phyloP scores from a whole-genome alignment of 2,329 filamentous ascomycete species.

The Aotearoamyces nothofagi region DNA sequence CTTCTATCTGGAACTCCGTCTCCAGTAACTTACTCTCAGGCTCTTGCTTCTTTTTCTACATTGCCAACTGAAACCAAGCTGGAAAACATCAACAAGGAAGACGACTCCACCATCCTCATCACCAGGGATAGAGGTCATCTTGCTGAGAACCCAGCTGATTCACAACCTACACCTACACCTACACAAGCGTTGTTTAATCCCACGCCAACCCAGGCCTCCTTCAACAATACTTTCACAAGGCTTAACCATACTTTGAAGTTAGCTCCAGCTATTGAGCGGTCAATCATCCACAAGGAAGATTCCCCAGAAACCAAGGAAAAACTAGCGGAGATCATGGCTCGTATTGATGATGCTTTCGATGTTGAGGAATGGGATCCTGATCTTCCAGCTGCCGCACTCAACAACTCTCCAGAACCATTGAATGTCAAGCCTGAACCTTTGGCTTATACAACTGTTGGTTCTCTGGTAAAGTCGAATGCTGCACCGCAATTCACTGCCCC shows the following conservation, averaged over 20 bases:
- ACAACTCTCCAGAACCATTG: slow-evolving; percentile 14
- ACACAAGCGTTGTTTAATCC: no score
- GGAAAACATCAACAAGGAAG: no score
- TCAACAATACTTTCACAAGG: slow-evolving; percentile 1
- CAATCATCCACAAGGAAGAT: slow-evolving; percentile 4
- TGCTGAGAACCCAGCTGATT: no score
- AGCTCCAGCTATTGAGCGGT: neutral
- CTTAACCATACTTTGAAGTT: no score
- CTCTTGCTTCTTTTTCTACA: no score
- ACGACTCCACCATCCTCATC: no score
- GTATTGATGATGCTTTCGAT: slow-evolving; percentile 15
- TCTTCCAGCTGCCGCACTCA: slow-evolving; percentile 7
- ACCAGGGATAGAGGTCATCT: no score
- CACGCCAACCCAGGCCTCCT: neutral
- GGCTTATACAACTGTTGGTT: slow-evolving; percentile 21
- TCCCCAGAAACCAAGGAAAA: slow-evolving; percentile 1
- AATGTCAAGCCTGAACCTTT: slow-evolving; percentile 13
- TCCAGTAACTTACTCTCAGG: no score
- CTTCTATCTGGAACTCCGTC: no score
- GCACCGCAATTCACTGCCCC: slow-evolving; percentile 18
- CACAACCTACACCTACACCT: no score
- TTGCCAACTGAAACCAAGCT: no score
- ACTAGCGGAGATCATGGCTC: slow-evolving; percentile 3
- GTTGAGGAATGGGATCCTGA: slow-evolving; percentile 17
- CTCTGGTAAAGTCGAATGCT: slow-evolving; percentile 16